Percentiles rank a stretch among this genome's conserved stretches.
Conservation (phyloP, 1,284 basidiomycete genomes). For the Puccinia coronata region DNA sequence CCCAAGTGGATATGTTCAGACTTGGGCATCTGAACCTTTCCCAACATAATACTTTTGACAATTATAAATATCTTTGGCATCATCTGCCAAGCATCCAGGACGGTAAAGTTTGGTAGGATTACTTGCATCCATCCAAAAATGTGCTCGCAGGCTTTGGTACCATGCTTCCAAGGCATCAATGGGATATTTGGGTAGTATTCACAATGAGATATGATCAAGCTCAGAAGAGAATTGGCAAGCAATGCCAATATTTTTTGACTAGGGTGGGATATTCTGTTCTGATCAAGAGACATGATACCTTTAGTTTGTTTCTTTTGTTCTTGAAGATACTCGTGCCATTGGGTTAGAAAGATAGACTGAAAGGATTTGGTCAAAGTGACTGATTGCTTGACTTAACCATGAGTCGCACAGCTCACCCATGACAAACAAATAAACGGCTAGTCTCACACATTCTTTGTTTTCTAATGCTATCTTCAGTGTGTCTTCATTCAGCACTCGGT, state of each 20-base stretch:
- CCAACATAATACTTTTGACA: neutral
- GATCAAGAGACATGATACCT: neutral
- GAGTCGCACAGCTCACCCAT: neutral
- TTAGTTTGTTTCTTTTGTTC: neutral
- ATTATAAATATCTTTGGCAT: slow-evolving; percentile 8
- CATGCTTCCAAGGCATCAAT: neutral
- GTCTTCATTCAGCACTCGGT: neutral
- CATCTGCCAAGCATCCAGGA: neutral
- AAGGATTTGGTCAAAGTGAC: neutral
- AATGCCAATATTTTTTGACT: neutral
- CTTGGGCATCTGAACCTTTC: neutral
- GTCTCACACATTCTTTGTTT: neutral
- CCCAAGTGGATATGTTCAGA: slow-evolving; percentile 21
- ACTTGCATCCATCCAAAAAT: slow-evolving; percentile 34
- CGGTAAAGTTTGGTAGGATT: slow-evolving; percentile 11
- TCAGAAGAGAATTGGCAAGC: neutral
- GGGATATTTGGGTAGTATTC: neutral
- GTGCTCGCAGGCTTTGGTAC: neutral
- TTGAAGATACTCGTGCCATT: neutral
- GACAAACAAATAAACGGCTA: neutral
- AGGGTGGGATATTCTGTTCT: neutral
- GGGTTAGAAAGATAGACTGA: too few species aligned
- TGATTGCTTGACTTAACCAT: neutral
- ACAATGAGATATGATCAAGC: neutral
- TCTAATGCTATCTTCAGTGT: neutral